A percentile compares a stretch with the other conserved stretches of the same genome.
These are phyloP conservation scores for Crithidia fasciculata DNA, from an alignment of 208 protist genomes.

Conservation along the genomic window DNA sequence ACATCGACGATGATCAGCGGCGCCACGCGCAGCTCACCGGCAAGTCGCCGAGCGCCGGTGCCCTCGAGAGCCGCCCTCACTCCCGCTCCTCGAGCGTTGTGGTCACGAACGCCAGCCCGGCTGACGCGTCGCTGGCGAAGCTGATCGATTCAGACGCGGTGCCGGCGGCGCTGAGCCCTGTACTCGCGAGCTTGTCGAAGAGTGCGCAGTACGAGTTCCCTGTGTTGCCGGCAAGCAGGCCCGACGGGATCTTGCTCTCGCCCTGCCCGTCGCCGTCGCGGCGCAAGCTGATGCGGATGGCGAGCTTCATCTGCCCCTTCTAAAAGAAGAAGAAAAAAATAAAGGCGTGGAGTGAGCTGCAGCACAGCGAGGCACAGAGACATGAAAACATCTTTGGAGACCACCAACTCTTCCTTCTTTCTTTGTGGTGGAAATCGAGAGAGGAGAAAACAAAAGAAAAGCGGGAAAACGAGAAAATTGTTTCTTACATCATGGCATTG, in stretches of 20 bases:
- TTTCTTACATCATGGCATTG: no score
- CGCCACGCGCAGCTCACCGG: conserved; percentile 32
- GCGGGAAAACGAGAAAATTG: not conserved
- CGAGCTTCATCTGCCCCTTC: conserved; percentile 64
- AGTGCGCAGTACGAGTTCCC: conserved; percentile 22
- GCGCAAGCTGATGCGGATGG: conserved; percentile 51
- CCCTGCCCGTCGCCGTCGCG: conserved; percentile 47
- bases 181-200: conserved; percentile 10
- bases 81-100: conserved; percentile 25
- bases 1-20: conserved; percentile 35
- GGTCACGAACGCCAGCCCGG: not conserved
- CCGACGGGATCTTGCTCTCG: conserved; percentile 58
- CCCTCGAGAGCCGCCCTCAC: conserved; percentile 4
- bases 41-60: not conserved
- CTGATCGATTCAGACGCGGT: conserved; percentile 20
- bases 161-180: conserved; percentile 8
- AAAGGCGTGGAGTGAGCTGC: not conserved
- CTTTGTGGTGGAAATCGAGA: no score
- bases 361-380: not conserved
- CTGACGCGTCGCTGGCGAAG: conserved; percentile 11
- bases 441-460: not conserved
- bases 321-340: conserved; percentile 31
- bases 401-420: no score
- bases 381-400: no score
- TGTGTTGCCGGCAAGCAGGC: conserved; percentile 31